Evolutionary conservation across 768 basidiomycete genomes (phyloP).

Genomic region (Termitomyces sp.): DNA sequence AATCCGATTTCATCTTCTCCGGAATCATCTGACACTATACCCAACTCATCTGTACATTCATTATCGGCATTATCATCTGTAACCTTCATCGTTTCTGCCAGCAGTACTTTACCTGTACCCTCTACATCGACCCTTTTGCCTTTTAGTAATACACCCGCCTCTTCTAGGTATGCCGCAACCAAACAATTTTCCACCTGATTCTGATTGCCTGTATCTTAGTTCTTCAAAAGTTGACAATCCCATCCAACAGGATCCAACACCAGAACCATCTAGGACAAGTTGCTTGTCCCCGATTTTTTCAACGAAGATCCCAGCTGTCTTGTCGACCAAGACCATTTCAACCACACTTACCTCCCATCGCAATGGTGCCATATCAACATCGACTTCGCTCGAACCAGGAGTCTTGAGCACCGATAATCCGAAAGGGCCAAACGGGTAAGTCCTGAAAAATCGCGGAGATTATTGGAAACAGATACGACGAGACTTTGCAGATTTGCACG

Average conservation of each 20-base stretch:
- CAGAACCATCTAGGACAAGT: not conserved
- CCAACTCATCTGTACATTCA: conserved; percentile 9
- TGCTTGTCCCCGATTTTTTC: not conserved
- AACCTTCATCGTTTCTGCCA: not conserved
- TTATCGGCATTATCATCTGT: conserved; percentile 2
- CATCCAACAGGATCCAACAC: not conserved
- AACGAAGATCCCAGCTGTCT: not conserved
- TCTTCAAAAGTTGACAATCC: not conserved
- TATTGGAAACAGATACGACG: not conserved
- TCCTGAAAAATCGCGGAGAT: not conserved
- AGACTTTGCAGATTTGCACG: conserved; percentile 28
- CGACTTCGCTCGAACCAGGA: conserved; percentile 25
- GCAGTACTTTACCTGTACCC: not conserved
- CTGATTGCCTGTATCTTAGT: not conserved
- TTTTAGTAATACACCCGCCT: not conserved
- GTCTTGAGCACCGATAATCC: conserved; percentile 30
- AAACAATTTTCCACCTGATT: not conserved
- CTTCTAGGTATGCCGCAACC: conserved; percentile 1
- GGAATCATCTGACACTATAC: conserved; percentile 5
- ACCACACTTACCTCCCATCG: conserved; percentile 9
- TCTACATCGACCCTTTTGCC: not conserved
- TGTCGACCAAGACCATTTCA: not conserved
- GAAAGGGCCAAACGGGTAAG: conserved; percentile 21
- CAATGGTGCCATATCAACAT: conserved; percentile 11
- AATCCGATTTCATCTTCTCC: not conserved